Evolutionary conservation across 1,284 basidiomycete species (phyloP), one percentile per base, ranked within the genome.

Genomic region (Ustilago curta): DNA sequence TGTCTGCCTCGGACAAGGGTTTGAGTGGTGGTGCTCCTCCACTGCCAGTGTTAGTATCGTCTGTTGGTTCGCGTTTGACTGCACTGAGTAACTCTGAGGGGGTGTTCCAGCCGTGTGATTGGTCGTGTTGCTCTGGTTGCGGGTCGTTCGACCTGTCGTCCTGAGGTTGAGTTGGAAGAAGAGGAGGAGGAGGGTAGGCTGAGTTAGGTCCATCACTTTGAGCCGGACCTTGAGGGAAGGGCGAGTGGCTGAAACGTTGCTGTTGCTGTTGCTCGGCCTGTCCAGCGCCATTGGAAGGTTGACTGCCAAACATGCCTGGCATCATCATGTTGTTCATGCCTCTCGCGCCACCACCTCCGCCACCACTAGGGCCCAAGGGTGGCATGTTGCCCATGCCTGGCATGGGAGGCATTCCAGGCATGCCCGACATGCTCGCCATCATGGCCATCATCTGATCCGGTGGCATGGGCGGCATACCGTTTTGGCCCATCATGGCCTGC

Each of bases 381-480:
- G 53, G 65, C 65, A 67, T 65, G n/a, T 56, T 56, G 32, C 23
- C 39, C 65, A 63, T 62, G 2, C 47, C 52, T 16, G 66, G 67
- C 76, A 78, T 72, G 1, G 50, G 49, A 4, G 72, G 69, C 68
- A 75, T 74, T 0, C 53, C 59, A 3, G 67, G 61, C 66, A 71
- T 69, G 4, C 70, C 67, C 0, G 69, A 59, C 70, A 77, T 77
- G 48, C 71, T 69, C 12, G 69, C 78, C 74, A 80, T 77, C 78
- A 81, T 80, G 29, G 71, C 72, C 80, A 81, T 81, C 76, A 76
- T 76, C 52, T 80, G 78, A 32, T 75, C 74, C 6, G 73, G 62
- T 19, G 74, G 64, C 78, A 78, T 79, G 3, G 57, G 39, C 6
- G 73, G 78, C 78, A 81, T 76, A 6, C 61, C 66, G 23, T 53